Conservation (phyloP, 1,139 yeast species). For the Sugiyamaella xylanicola region DNA sequence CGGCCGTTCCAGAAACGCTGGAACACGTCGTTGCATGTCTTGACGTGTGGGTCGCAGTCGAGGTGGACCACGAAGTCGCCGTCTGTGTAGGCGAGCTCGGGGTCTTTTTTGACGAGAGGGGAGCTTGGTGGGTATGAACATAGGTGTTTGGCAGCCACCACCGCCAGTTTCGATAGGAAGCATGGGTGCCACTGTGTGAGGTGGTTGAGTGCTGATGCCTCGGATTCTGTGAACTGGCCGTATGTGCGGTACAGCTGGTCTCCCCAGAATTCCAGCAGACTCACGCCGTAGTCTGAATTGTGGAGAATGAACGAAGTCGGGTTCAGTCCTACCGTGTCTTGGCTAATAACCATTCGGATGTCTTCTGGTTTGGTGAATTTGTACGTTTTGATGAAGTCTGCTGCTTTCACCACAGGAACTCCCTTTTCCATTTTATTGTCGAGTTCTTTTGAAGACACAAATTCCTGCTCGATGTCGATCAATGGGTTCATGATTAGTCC, state of each 20-base stretch:
- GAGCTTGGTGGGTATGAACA: constrained; percentile 44
- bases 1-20: constrained; percentile 33
- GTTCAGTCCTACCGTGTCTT: constrained; percentile 60
- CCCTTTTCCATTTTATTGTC: constrained; percentile 63
- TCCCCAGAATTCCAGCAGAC: constrained; percentile 73
- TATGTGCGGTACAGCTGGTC: constrained; percentile 70
- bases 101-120: constrained; percentile 25
- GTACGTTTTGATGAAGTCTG: constrained; percentile 71
- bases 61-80: constrained; percentile 45
- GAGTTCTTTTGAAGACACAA: constrained; percentile 55
- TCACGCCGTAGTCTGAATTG: constrained; percentile 64
- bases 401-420: constrained; percentile 68
- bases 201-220: constrained; percentile 70
- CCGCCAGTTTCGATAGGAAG: constrained; percentile 66
- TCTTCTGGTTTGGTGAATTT: constrained; percentile 57
- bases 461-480: constrained; percentile 56
- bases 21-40: constrained; percentile 40
- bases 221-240: constrained; percentile 55
- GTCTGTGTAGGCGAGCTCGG: constrained; percentile 37
- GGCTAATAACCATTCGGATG: constrained; percentile 65
- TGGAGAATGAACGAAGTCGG: constrained; percentile 68
- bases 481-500: constrained; percentile 68
- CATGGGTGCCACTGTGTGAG: constrained; percentile 93
- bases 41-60: constrained; percentile 36
- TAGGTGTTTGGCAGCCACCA: constrained; percentile 65